Evolutionary conservation across 208 protist genomes (phyloP), one percentile per base, ranked within the genome.

Genomic region (Acanthamoeba castellanii): DNA sequence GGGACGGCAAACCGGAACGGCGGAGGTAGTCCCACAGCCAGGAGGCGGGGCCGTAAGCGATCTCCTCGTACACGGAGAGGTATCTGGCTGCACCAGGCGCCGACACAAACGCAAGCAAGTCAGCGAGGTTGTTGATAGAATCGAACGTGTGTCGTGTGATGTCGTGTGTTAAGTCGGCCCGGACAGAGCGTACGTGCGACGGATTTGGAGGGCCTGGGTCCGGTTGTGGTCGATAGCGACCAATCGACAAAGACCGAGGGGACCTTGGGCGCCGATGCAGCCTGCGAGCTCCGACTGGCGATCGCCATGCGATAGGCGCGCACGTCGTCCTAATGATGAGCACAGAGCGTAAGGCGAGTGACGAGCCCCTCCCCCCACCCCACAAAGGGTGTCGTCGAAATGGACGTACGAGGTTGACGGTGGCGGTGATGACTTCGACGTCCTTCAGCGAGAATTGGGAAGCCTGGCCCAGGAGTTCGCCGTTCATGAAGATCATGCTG

Each of bases 1-100:
- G 37, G 37, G 37, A 47, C 27, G 13, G 55, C 14, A 96, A 47
- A 42, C 97, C 95, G 13, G 94, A 96, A 70, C 98, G 94, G 30
- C 98, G 95, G 27, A 98, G 93, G 89, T 98, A 98, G 92, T 98
- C 98, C 97, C 97, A 98, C 18, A 98, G 94, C 97, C 97, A 98
- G 95, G 96, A 97, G 2, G 97, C 97, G 13, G 97, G 97, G 50
- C 97, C 96, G n/a, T 95, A 96, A 4, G 96, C 96, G 95, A 97
- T 97, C 92, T 97, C 96, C 47, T 97, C 96, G 0, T 95, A 42
- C 34, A 92, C 27, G 5, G 32, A n/a, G 9, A n/a, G 42, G 27
- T 92, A 94, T 6, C 68, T 11, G 14, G 50, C 88, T 78, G 30
- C 25, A 82, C 14, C 16, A 4, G 32, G 16, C 22, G 6, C 42